phyloP scores from a whole-genome alignment of 1,139 yeast species.

The Lodderomyces margitis region DNA sequence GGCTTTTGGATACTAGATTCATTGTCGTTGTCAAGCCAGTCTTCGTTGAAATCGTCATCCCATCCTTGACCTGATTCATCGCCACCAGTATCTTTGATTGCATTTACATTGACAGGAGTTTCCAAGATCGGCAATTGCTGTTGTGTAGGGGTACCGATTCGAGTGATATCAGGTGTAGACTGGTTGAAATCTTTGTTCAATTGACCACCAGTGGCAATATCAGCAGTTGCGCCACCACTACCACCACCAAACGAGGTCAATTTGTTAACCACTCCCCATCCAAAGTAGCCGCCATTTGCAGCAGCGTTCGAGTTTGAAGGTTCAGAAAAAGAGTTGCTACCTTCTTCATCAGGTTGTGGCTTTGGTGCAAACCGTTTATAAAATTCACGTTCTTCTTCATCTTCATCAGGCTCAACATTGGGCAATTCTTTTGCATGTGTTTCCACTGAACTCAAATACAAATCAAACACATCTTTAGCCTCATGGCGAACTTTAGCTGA shows the following conservation, averaged over 20 bases:
- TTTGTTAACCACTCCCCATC: conserved; percentile 40
- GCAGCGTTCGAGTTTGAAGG: background rate
- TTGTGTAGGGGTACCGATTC: conserved; percentile 24
- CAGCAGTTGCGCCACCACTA: background rate
- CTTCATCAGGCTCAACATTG: conserved; percentile 43
- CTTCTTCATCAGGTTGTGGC: background rate
- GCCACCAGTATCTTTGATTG: conserved; percentile 39
- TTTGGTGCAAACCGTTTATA: conserved; percentile 29
- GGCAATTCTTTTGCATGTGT: conserved; percentile 59
- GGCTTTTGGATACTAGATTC: conserved; percentile 6
- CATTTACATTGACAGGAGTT: conserved; percentile 21
- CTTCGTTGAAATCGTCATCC: conserved; percentile 18
- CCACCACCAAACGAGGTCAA: conserved; percentile 27
- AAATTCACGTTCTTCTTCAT: conserved; percentile 34
- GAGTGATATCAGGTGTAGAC: conserved; percentile 43
- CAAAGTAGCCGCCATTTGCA: conserved; percentile 7
- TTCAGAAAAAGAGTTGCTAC: conserved; percentile 4
- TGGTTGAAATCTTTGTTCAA: conserved; percentile 38
- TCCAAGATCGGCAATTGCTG: conserved; percentile 16
- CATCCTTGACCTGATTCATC: conserved; percentile 17
- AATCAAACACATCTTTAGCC: conserved; percentile 65
- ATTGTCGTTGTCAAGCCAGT: conserved; percentile 14
- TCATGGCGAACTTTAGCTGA: conserved; percentile 63
- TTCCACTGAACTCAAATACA: conserved; percentile 64
- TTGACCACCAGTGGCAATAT: conserved; percentile 16